Evolutionary conservation across 108 stramenopile genomes (phyloP).

Genomic region (Parmales sp.): DNA sequence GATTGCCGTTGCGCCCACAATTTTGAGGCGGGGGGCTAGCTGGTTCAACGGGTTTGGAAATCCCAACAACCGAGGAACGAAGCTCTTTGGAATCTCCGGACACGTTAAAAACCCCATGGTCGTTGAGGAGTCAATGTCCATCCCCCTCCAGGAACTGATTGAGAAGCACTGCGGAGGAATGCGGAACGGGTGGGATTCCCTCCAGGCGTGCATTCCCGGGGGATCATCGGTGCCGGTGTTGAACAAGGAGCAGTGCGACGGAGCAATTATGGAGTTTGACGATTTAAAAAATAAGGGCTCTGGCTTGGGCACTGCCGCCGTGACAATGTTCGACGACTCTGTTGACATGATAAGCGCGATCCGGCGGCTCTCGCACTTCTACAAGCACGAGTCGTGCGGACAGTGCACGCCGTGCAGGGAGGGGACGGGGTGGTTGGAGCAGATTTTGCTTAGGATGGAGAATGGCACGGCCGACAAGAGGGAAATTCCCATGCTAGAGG

Average conservation of each 20-base stretch:
- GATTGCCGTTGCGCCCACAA: constrained; percentile 94
- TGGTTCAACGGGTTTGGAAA: constrained; percentile 97
- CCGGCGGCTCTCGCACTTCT: constrained; percentile 97
- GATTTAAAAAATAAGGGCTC: constrained; percentile 85
- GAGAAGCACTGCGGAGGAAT: constrained; percentile 99
- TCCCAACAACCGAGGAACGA: constrained; percentile 93
- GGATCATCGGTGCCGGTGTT: constrained; percentile 97
- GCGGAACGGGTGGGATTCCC: constrained; percentile 95
- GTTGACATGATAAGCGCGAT: constrained; percentile 99
- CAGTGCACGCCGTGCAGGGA: constrained; percentile 99
- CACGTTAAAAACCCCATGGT: constrained; percentile 99
- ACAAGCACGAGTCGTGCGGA: constrained; percentile 99
- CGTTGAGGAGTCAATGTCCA: constrained; percentile 99
- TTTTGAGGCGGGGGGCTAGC: constrained; percentile 86
- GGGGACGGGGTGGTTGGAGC: constrained; percentile 85
- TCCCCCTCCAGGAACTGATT: constrained; percentile 91
- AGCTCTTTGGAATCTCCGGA: constrained; percentile 96
- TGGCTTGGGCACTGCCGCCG: constrained; percentile 96
- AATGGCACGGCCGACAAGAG: constrained; percentile 95
- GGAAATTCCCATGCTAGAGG: constrained; percentile 99
- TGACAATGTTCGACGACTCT: constrained; percentile 97
- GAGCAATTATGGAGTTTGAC: constrained; percentile 99
- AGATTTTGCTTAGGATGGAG: constrained; percentile 87
- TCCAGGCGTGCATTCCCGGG: constrained; percentile 98
- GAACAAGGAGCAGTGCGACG: constrained; percentile 88